Evolutionary conservation across 1,139 yeast genomes (phyloP), one percentile per base, ranked within the genome.

Genomic region (Blastobotrys aristatus): DNA sequence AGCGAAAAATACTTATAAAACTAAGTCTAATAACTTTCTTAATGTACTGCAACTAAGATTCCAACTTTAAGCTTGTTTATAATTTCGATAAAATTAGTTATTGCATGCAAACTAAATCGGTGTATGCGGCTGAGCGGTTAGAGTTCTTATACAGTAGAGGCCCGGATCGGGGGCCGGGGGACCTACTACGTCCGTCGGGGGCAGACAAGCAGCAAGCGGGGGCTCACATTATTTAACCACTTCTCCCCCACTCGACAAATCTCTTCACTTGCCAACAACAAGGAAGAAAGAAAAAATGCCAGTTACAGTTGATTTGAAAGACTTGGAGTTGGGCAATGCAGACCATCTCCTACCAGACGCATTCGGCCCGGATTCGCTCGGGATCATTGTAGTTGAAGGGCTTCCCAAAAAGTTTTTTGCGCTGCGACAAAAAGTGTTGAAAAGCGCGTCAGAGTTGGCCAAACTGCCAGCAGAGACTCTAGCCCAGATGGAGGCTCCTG

Each of bases 351-450:
- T 77, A 31, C 64, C 66, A 13, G 52, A 59, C 2, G 84, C 84
- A 0, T 80, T 80, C 62, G 85, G 84, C 0, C 74, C 77, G 0
- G 70, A 76, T 32, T 77, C 84, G 0, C 65, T 80, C 7, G 85
- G 85, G 0, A 63, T 69, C 26, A 73, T 80, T 26, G 64, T 80
- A 1, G 63, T 80, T 8, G 71, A 73, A 11, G 72, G 73, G 10
- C 62, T 80, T 24, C 79, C 82, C 0, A 54, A 48, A 0, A 56
- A 61, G 36, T 80, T 68, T 53, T 54, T 52, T 1, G 63, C 59
- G 7, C 66, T 79, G 16, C 63, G 85, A 13, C 46, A 56, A 20
- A 64, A 62, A 47, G 82, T 78, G 10, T 65, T 80, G 31, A 62
- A 61, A 36, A 68, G 71, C 35, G 76, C 81, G 1, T 69, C 77